Evolutionary conservation across 2,329 filamentous ascomycete species (phyloP).

Genomic region (Trichophyton benhamiae): DNA sequence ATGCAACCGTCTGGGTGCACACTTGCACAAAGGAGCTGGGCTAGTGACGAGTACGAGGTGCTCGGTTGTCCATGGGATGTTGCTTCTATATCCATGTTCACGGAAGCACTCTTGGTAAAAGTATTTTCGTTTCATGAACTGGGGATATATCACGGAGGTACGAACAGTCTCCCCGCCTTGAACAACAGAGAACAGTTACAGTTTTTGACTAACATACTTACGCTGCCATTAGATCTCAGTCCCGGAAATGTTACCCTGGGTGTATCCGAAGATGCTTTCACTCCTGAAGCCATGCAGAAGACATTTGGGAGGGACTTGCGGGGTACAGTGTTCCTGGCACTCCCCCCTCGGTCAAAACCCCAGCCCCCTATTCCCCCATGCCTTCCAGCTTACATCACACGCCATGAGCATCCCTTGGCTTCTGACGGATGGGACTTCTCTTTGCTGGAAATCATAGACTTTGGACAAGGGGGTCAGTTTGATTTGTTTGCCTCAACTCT

Average conservation of each 20-base stretch:
- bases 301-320: not conserved
- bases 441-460: not conserved
- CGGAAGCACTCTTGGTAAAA: no score
- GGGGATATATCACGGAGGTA: slow-evolving; percentile 10
- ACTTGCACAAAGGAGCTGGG: not conserved
- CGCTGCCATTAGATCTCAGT: not conserved
- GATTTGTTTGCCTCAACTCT: no score
- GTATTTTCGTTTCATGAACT: not conserved
- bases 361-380: not conserved
- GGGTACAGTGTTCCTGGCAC: not conserved
- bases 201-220: no score
- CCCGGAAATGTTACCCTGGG: not conserved
- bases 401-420: not conserved
- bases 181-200: no score
- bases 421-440: not conserved
- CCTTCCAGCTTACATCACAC: not conserved
- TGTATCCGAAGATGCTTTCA: not conserved
- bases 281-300: not conserved
- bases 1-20: no score
- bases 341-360: not conserved
- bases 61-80: no score
- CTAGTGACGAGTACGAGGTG: not conserved
- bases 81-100: no score
- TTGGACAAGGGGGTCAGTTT: no score
- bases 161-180: no score